A percentile compares a stretch with the other conserved stretches of the same genome.
These are phyloP conservation scores for Arctium lappa DNA, from an alignment of 129 eudicot genomes.

Conservation along the genomic window DNA sequence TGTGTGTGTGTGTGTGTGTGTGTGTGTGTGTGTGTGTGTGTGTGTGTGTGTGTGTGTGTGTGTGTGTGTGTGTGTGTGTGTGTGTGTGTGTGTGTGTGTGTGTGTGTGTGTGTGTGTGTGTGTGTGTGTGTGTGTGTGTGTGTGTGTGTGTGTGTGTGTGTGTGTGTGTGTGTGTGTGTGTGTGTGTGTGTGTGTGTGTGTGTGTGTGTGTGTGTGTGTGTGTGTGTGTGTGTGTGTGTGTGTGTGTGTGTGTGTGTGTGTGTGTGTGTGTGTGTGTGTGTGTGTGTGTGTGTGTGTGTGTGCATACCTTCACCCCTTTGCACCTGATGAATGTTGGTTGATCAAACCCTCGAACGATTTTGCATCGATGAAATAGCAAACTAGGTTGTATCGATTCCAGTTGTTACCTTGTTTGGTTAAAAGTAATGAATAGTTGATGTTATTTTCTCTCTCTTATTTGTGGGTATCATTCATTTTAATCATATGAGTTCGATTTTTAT, in stretches of 20 bases:
- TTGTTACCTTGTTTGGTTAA: neutral
- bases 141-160: conserved; percentile 16
- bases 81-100: conserved; percentile 11
- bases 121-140: conserved; percentile 10
- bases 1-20: conserved; percentile 11
- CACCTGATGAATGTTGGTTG: neutral
- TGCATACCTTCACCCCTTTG: conserved; percentile 4
- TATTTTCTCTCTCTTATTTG: too few species aligned
- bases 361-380: neutral
- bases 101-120: conserved; percentile 13
- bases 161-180: conserved; percentile 14
- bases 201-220: conserved; percentile 8
- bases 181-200: conserved; percentile 11
- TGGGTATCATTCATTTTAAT: neutral
- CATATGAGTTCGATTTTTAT: neutral
- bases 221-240: conserved; percentile 10
- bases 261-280: conserved; percentile 11
- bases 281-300: conserved; percentile 13
- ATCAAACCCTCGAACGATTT: neutral
- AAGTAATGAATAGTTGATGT: neutral
- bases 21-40: conserved; percentile 8
- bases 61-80: conserved; percentile 9
- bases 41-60: conserved; percentile 10
- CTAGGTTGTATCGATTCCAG: neutral
- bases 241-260: conserved; percentile 9